Evolutionary conservation across 1,284 basidiomycete genomes (phyloP).

Genomic region (Kalmanozyma brasiliensis): DNA sequence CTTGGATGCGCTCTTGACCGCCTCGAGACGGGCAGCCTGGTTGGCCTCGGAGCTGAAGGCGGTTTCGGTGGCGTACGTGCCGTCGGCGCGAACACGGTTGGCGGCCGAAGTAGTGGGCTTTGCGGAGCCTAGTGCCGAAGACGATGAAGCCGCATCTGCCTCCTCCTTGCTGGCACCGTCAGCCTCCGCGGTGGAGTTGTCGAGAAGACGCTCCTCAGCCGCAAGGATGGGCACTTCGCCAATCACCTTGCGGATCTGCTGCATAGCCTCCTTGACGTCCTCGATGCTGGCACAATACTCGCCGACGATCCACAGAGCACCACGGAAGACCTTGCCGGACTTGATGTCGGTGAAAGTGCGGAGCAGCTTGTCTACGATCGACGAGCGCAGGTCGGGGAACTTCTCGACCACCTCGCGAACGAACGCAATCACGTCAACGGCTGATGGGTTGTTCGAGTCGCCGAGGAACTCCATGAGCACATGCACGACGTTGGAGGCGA

Average conservation of each 20-base stretch:
- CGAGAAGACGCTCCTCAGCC: conserved; percentile 68
- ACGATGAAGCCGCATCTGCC: conserved; percentile 29
- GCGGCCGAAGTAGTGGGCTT: conserved; percentile 71
- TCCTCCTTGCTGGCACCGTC: conserved; percentile 39
- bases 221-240: conserved; percentile 97
- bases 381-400: conserved; percentile 86
- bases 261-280: conserved; percentile 72
- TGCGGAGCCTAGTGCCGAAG: conserved; percentile 51
- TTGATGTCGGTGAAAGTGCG: conserved; percentile 88
- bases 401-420: conserved; percentile 98
- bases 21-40: conserved; percentile 76
- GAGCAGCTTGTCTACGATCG: conserved; percentile 87
- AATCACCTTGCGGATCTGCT: conserved; percentile 85
- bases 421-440: conserved; percentile 94
- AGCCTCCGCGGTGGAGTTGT: conserved; percentile 61
- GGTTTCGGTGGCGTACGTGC: conserved; percentile 97
- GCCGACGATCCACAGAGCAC: conserved; percentile 96
- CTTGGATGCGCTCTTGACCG: conserved; percentile 85
- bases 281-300: conserved; percentile 75
- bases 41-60: conserved; percentile 80
- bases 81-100: conserved; percentile 85
- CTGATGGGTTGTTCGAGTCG: conserved; percentile 93
- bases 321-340: conserved; percentile 96
- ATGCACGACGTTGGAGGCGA: conserved; percentile 94
- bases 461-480: conserved; percentile 99